Evolutionary conservation across 75 land plant species (phyloP), one percentile per base, ranked within the genome.

Genomic region (Larix kaempferi): DNA sequence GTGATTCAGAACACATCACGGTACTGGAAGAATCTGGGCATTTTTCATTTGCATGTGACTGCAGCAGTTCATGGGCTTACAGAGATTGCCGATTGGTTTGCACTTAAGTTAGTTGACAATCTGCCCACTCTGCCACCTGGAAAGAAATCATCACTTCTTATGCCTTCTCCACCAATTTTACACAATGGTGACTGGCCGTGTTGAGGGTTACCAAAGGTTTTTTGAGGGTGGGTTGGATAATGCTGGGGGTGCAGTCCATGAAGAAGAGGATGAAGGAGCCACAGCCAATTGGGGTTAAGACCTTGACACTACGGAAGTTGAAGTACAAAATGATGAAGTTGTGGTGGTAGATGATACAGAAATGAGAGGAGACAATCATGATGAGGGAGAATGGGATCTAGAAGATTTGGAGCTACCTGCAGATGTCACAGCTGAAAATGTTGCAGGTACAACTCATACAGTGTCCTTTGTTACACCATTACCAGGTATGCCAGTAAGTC

Each of bases 201-300:
- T 59, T 91, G 72, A 80, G 86, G 75, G 91, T 91, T 39, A 89
- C 59, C 59, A 89, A 80, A 78, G 93, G 93, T 52, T 91, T 66
- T 91, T 91, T 80, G 91, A 89, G 73, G 91, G 93, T 77, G 91
- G 87, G 11, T 86, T 91, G 60, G 86, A 85, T 29, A 81, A 81
- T 79, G 71, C 80, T n/a, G 86, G 80, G 44, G 82, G 61, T 12
- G 56, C 59, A 54, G 82, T 55, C 27, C 65, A 72, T 25, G 91
- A 91, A 56, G 91, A 84, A 74, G 84, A 86, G 59, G 88, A 86
- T 21, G 81, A 77, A 23, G 92, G 80, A 73, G 87, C 79, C 74
- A 82, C 75, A 37, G 88, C 82, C 39, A 78, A 85, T 54, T 89
- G 91, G 93, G 93, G 91, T 57, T 92, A 89, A 57, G 91, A 88